Percentiles rank a stretch among this genome's conserved stretches.
phyloP scores from a whole-genome alignment of 139 green algal genomes.

The Volvox africanus region DNA sequence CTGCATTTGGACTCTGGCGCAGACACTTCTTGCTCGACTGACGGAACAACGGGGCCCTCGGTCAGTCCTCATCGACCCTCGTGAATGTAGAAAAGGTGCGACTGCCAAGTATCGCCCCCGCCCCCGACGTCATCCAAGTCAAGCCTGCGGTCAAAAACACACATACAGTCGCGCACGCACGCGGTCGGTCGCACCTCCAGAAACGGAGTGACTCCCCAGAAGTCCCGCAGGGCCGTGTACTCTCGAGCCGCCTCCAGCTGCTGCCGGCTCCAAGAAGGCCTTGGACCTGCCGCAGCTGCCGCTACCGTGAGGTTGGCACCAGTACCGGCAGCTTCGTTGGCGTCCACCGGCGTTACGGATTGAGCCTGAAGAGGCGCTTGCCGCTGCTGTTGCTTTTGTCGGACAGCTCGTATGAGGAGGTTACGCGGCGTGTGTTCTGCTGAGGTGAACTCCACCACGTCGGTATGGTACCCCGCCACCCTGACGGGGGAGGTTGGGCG shows the following conservation, averaged over 20 bases:
- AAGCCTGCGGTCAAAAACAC: neutral
- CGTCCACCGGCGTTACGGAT: neutral
- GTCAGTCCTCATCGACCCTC: too few species aligned
- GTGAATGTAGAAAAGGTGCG: too few species aligned
- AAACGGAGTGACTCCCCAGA: slow-evolving; percentile 53
- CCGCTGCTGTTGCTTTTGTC: neutral
- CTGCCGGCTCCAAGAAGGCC: neutral
- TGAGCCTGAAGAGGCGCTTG: neutral
- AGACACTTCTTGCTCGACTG: too few species aligned
- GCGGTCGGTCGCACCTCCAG: slow-evolving; percentile 35
- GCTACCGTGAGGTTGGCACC: neutral
- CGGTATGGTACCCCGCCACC: slow-evolving; percentile 56
- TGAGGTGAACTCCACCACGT: slow-evolving; percentile 65
- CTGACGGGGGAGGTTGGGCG: neutral
- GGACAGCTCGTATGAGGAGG: slow-evolving; percentile 66
- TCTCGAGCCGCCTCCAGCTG: neutral
- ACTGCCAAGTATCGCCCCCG: too few species aligned
- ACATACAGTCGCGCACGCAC: neutral
- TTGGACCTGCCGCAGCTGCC: too few species aligned
- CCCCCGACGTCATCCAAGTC: neutral
- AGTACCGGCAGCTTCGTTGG: neutral
- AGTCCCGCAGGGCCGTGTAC: slow-evolving; percentile 51
- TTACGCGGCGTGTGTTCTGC: slow-evolving; percentile 78
- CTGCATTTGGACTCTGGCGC: too few species aligned
- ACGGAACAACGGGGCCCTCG: too few species aligned